Evolutionary conservation across 495 filamentous ascomycete species (phyloP), one percentile per base, ranked within the genome.

Genomic region (Chaetomium tenue): DNA sequence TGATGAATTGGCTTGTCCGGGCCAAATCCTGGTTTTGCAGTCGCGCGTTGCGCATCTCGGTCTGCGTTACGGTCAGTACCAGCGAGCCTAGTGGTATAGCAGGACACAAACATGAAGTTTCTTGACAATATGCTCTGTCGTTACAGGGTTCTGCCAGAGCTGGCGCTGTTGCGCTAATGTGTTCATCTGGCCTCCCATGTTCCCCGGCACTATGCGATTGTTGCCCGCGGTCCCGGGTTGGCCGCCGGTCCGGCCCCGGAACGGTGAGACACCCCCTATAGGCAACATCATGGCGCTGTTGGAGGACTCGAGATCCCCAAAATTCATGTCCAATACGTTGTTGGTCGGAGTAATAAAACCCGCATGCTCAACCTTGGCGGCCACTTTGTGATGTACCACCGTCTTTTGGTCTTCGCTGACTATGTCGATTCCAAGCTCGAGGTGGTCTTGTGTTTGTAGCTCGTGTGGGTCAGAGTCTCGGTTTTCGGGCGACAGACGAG

Each of bases 391-490:
- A 74, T 98, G 94, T 16, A 98, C 92, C 39, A 98, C 90, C 0
- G 91, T 96, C 77, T 96, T 97, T 72, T 97, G 93, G 74, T 98
- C 94, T 72, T 98, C 94, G 70, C 91, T 93, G 23, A 98, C 93
- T 68, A 98, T 98, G 74, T 98, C 94, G 60, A 98, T 98, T 52
- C 94, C 94, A 50, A 98, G 78, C 71, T 98, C 94, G 33, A 98
- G 76, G 46, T 92, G 88, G 72, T 98, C 94, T 66, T 89, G 85
- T 62, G 92, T 90, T 63, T 91, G 86, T 28, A 98, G 77, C 69
- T 97, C 91, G 67, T 97, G 91, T 0, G 94, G 91, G 48, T 98
- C 94, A 1, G 93, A 97, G 69, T 98, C 94, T 65, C 91, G 84
- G 69, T 96, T 97, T 70, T 98, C 94, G 30, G 85, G 89, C 11